Conservation (phyloP, 768 basidiomycete genomes). For the Naganishia vaughanmartiniae region DNA sequence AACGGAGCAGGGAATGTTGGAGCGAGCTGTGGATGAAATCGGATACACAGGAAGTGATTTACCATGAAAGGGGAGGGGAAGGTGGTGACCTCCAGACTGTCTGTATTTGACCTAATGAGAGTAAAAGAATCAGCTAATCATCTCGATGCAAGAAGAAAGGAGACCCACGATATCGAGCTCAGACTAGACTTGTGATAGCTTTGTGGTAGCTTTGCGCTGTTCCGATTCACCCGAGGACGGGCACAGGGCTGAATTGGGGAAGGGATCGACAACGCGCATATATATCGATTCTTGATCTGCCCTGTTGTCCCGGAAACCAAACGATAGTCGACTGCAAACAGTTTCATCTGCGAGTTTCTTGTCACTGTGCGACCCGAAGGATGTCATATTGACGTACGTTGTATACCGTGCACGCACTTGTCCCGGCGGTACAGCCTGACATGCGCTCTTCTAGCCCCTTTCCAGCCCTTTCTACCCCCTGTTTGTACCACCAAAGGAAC, state of each 20-base stretch:
- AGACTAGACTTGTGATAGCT: too few species aligned
- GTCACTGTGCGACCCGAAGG: neutral
- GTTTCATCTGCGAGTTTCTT: neutral
- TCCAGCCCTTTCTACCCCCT: conserved; percentile 5
- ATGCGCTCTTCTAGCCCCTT: neutral
- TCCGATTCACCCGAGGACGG: neutral
- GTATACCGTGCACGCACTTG: neutral
- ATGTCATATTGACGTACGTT: neutral
- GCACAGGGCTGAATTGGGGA: neutral
- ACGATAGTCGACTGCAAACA: neutral
- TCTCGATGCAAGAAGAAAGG: neutral
- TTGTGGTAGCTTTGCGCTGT: neutral
- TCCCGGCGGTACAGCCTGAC: neutral
- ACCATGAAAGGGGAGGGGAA: conserved; percentile 10
- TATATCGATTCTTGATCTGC: neutral
- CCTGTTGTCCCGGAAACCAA: neutral
- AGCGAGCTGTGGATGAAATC: neutral
- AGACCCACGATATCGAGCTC: neutral
- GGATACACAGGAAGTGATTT: neutral
- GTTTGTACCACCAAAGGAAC: neutral
- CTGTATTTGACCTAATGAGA: neutral
- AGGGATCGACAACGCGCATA: conserved; percentile 6
- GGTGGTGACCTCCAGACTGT: neutral
- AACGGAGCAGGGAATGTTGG: neutral
- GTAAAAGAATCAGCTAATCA: neutral